Base-by-base conservation (phyloP, 352 stramenopile species). In the Aphanomyces cochlioides region DNA sequence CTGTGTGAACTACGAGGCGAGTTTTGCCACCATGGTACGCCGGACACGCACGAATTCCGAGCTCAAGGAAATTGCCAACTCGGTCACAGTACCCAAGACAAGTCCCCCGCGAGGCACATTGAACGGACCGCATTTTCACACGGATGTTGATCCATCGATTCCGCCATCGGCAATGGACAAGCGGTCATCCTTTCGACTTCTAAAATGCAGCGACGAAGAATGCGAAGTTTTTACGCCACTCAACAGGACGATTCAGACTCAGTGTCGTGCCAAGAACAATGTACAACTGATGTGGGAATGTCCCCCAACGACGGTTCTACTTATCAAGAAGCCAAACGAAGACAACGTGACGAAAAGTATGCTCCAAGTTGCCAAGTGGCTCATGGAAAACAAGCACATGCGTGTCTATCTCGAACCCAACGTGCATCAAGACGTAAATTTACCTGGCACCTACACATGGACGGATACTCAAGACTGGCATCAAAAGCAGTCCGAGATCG, bases 321-420 rank as follows among this genome's bases (percentile, higher is more conserved):
- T 96, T 54, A 85, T 96, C 37, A 96, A 96, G 75, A 96, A 96
- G 65, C 89, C 89, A 1, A 91, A 90, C 69, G 89, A 96, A 54
- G 74, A 78, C 15, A 78, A 84, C 28, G 89, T 91, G 17, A 88
- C 86, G 15, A 74, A 90, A 17, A 91, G 82, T 69, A 75, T 96
- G 56, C 47, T 85, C 37, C 76, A 78, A 37, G 77, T 95, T 48
- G 74, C 83, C 3, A 66, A 78, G 15, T 96, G 89, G 89, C 72
- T 96, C 50, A 69, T 81, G n/a, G 75, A 87, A 28, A 80, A 94
- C 47, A 90, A 88, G 70, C 78, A 84, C 4, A 73, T 96, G 10
- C 73, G 81, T 10, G 81, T 96, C 50, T 85, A 80, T 43, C 56
- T 96, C 3, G 89, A 96, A 71, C 87, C 85, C 0, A 19, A 61